Evolutionary conservation across 2,329 filamentous ascomycete species (phyloP).

Genomic region (Penicillium hesseltinei): DNA sequence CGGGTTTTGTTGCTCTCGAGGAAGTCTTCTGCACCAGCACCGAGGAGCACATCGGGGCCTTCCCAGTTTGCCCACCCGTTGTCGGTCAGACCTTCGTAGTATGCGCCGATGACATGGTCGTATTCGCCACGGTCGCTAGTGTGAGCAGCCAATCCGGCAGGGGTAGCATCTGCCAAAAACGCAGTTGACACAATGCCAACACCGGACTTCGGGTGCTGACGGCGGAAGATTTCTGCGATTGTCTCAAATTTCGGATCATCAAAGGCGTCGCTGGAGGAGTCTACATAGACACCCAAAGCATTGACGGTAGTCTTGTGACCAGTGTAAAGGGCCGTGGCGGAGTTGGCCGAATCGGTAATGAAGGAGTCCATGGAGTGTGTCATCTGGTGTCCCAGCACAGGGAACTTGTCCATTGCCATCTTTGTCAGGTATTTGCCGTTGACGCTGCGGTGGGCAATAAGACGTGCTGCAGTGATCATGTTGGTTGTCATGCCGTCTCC

Average conservation of each 20-base stretch:
- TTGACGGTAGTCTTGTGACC: constrained; percentile 85
- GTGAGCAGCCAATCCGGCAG: constrained; percentile 71
- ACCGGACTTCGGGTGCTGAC: constrained; percentile 60
- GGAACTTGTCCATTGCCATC: constrained; percentile 78
- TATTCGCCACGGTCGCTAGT: constrained; percentile 68
- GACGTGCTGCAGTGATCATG: constrained; percentile 63
- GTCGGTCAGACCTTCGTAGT: constrained; percentile 72
- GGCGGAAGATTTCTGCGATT: constrained; percentile 68
- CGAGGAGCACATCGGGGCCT: constrained; percentile 78
- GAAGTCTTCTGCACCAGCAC: constrained; percentile 80
- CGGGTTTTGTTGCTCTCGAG: constrained; percentile 57
- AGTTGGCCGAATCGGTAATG: constrained; percentile 86
- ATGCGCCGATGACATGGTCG: constrained; percentile 71
- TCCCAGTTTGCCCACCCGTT: constrained; percentile 75
- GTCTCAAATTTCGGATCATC: constrained; percentile 87
- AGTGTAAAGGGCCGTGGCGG: constrained; percentile 74
- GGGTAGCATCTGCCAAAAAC: constrained; percentile 71
- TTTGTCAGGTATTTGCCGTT: constrained; percentile 79
- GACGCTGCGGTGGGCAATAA: constrained; percentile 77
- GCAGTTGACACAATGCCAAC: constrained; percentile 74
- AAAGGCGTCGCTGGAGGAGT: constrained; percentile 69
- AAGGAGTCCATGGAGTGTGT: constrained; percentile 81
- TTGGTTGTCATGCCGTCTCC: constrained; percentile 62
- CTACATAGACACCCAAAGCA: constrained; percentile 75
- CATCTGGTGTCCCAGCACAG: constrained; percentile 84